Conservation (phyloP, 345 rosid species). For the Trapa bicornis region DNA sequence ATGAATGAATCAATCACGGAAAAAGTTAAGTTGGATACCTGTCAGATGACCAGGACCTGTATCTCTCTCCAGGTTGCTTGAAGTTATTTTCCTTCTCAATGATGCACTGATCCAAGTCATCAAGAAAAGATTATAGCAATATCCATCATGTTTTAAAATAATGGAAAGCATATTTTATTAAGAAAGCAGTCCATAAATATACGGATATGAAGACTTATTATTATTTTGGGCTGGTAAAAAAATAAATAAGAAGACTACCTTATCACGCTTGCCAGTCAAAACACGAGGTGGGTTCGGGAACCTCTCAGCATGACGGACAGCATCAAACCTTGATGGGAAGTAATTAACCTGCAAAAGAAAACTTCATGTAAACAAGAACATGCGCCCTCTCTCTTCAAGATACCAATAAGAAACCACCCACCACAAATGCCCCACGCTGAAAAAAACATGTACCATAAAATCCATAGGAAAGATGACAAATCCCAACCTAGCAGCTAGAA, state of each 20-base stretch:
- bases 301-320: conserved; percentile 61
- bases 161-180: neutral
- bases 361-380: neutral
- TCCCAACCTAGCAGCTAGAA: neutral
- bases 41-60: conserved; percentile 65
- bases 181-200: neutral
- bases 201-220: neutral
- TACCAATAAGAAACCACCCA: neutral
- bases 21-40: conserved; percentile 31
- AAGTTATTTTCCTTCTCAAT: conserved; percentile 85
- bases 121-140: neutral
- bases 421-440: neutral
- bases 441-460: neutral
- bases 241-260: conserved; percentile 23
- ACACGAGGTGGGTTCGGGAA: conserved; percentile 39
- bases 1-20: neutral
- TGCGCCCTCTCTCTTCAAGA: neutral
- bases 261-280: conserved; percentile 73
- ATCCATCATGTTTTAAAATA: neutral
- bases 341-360: conserved; percentile 56
- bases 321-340: conserved; percentile 83
- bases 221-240: too few species aligned
- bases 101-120: conserved; percentile 39
- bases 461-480: neutral
- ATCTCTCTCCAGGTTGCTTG: conserved; percentile 91